Percentiles rank a stretch among this genome's conserved stretches.
Conservation (phyloP, 805 yeast species). For the Candida argentea region DNA sequence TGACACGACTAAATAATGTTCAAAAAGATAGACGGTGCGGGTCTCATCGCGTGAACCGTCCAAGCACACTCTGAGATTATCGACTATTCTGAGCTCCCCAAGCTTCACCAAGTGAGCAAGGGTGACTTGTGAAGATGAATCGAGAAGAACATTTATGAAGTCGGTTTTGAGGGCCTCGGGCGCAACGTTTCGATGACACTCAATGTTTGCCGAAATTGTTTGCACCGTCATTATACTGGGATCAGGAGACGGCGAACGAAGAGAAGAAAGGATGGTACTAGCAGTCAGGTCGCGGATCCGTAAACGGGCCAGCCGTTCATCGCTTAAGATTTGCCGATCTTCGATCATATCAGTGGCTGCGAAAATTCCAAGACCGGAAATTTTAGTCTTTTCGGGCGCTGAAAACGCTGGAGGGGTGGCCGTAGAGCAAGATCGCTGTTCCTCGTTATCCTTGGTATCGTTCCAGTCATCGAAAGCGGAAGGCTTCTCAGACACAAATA, state of each 20-base stretch:
- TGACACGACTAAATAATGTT: constrained; percentile 10
- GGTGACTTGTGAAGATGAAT: constrained; percentile 12
- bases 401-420: no score
- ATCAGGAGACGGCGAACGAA: constrained; percentile 4
- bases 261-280: background rate
- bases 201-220: constrained; percentile 8
- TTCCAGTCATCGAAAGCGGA: no score
- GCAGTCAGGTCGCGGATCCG: no score
- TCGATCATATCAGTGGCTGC: background rate
- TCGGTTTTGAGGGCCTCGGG: constrained; percentile 18
- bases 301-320: no score
- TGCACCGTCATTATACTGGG: constrained; percentile 4
- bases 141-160: constrained; percentile 20
- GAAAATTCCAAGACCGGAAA: background rate
- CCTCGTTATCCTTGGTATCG: no score
- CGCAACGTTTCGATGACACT: constrained; percentile 10
- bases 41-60: constrained; percentile 5
- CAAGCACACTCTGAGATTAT: constrained; percentile 16
- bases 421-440: no score
- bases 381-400: no score
- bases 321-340: background rate
- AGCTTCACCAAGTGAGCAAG: constrained; percentile 17
- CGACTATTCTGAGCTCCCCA: constrained; percentile 29
- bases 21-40: constrained; percentile 21
- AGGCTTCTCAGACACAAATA: no score